A percentile compares a stretch with the other conserved stretches of the same genome.
Evolutionary conservation across 2,329 filamentous ascomycete species (phyloP).

Genomic region (Penicillium sp.): DNA sequence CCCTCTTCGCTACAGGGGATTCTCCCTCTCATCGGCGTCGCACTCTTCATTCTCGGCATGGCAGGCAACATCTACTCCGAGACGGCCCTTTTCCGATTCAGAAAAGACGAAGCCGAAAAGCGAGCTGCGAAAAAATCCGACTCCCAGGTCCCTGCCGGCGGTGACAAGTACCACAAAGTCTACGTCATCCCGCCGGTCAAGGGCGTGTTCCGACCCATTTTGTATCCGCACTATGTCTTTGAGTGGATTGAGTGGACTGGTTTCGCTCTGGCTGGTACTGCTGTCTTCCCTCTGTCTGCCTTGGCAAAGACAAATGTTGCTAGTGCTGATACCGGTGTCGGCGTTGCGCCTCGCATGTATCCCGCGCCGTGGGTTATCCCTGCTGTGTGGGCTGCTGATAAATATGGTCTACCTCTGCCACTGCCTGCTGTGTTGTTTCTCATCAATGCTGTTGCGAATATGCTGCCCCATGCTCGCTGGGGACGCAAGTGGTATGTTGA

Average conservation of each 20-base stretch:
- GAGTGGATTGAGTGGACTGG: slow-evolving; percentile 97
- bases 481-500: slow-evolving; percentile 82
- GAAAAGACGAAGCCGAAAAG: slow-evolving; percentile 58
- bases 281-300: slow-evolving; percentile 28
- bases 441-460: slow-evolving; percentile 80
- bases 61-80: slow-evolving; percentile 83
- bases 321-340: not conserved
- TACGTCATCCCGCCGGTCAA: slow-evolving; percentile 79
- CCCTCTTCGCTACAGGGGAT: slow-evolving; percentile 14
- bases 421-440: slow-evolving; percentile 76
- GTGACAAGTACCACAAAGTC: slow-evolving; percentile 64
- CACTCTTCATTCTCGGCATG: slow-evolving; percentile 72
- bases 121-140: slow-evolving; percentile 52
- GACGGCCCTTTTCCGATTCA: slow-evolving; percentile 80
- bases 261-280: slow-evolving; percentile 62
- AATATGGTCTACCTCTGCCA: slow-evolving; percentile 48
- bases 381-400: slow-evolving; percentile 26
- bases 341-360: slow-evolving; percentile 22
- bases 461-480: slow-evolving; percentile 78
- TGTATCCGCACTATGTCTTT: slow-evolving; percentile 91
- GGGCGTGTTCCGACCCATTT: slow-evolving; percentile 73
- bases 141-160: slow-evolving; percentile 29
- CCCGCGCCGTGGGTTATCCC: slow-evolving; percentile 38
- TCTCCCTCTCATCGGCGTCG: slow-evolving; percentile 59
- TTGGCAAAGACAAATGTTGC: slow-evolving; percentile 1